phyloP scores from a whole-genome alignment of 1,139 yeast genomes.

The Komagataea norvegica region DNA sequence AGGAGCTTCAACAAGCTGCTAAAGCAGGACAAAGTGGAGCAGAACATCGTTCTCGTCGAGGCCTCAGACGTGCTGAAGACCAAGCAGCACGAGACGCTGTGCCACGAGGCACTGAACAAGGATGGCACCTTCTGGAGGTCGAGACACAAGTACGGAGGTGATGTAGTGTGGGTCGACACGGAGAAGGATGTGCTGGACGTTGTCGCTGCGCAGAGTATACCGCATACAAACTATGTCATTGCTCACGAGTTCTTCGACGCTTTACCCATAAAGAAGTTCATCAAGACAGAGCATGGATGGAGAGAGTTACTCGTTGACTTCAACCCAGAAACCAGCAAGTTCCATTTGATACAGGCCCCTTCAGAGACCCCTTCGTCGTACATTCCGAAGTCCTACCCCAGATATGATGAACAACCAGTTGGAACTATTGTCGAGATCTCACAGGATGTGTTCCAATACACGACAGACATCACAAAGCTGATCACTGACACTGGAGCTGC shows the following conservation, averaged over 20 bases:
- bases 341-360: conserved; percentile 57
- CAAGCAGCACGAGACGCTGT: conserved; percentile 50
- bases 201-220: conserved; percentile 25
- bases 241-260: conserved; percentile 93
- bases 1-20: conserved; percentile 41
- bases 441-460: conserved; percentile 61
- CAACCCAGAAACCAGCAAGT: conserved; percentile 34
- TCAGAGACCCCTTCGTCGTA: conserved; percentile 61
- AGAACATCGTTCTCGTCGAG: conserved; percentile 56
- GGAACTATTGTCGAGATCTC: conserved; percentile 69
- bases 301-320: conserved; percentile 69
- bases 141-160: conserved; percentile 48
- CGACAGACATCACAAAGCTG: conserved; percentile 42
- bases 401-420: conserved; percentile 51
- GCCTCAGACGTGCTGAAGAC: conserved; percentile 63
- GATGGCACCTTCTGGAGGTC: conserved; percentile 20
- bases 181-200: conserved; percentile 45
- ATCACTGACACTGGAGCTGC: conserved; percentile 53
- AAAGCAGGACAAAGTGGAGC: conserved; percentile 25
- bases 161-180: conserved; percentile 65
- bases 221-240: conserved; percentile 53
- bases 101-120: conserved; percentile 30
- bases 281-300: conserved; percentile 65
- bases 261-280: conserved; percentile 69
- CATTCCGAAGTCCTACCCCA: conserved; percentile 47